These are phyloP conservation scores for Epichloe coenophiala DNA, from an alignment of 2,329 filamentous ascomycete species.

Conservation along the genomic window DNA sequence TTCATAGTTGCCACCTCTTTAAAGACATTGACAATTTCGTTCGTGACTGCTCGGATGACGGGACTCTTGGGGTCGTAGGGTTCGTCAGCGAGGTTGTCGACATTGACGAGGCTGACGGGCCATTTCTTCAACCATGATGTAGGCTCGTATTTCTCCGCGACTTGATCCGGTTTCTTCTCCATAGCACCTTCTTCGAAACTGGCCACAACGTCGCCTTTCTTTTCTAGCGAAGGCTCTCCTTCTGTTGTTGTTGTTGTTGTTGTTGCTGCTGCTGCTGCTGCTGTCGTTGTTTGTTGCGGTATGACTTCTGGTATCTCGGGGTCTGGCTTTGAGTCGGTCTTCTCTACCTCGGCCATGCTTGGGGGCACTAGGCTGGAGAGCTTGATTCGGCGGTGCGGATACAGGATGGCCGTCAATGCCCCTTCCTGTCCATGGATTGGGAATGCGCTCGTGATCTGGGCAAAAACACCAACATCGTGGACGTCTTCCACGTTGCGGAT, in stretches of 20 bases:
- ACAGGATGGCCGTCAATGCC: conserved; percentile 82
- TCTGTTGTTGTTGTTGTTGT: conserved; percentile 21
- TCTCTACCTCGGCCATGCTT: conserved; percentile 34
- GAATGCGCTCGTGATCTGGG: conserved; percentile 93
- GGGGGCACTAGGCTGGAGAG: conserved; percentile 74
- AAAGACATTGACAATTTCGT: conserved; percentile 97
- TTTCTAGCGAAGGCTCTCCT: conserved; percentile 44
- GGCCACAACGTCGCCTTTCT: conserved; percentile 87
- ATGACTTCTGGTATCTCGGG: conserved; percentile 43
- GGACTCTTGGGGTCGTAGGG: conserved; percentile 82
- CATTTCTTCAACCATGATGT: conserved; percentile 86
- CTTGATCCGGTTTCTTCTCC: conserved; percentile 40
- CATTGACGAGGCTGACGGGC: conserved; percentile 85
- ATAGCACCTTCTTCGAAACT: conserved; percentile 82
- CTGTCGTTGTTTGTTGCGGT: conserved; percentile 29
- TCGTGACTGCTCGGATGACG: conserved; percentile 81
- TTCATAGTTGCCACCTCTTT: conserved; percentile 94
- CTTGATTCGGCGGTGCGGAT: conserved; percentile 88
- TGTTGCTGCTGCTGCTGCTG: conserved; percentile 9
- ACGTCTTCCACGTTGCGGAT: conserved; percentile 87
- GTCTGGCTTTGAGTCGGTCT: conserved; percentile 36
- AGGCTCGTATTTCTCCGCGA: conserved; percentile 57
- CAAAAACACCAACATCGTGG: conserved; percentile 92
- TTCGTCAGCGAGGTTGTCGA: conserved; percentile 83
- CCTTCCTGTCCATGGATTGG: conserved; percentile 77